Conservation (phyloP, 1,284 basidiomycete species). For the Ustilago loliicola region DNA sequence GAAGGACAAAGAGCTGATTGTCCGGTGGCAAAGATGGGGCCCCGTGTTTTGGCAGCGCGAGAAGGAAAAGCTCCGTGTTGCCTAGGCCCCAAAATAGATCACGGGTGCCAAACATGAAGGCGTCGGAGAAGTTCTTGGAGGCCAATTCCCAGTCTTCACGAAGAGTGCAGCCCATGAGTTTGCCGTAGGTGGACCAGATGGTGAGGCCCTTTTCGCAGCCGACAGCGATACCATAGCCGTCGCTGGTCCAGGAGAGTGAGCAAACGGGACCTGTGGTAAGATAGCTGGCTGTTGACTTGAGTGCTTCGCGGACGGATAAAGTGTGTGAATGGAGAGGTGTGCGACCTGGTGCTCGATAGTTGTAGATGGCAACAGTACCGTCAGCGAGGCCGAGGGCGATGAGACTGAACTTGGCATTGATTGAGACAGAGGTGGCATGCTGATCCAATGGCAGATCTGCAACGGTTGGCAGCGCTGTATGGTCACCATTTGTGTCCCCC, state of each 20-base stretch:
- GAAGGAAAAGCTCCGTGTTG: constrained; percentile 60
- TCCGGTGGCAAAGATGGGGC: constrained; percentile 26
- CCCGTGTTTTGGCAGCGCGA: constrained; percentile 31
- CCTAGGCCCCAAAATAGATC: constrained; percentile 68
- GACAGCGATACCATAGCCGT: constrained; percentile 96
- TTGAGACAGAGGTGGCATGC: constrained; percentile 76
- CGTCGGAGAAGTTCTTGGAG: constrained; percentile 75
- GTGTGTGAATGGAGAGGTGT: constrained; percentile 62
- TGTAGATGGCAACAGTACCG: constrained; percentile 71
- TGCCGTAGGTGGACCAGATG: constrained; percentile 91
- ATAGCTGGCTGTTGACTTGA: constrained; percentile 69
- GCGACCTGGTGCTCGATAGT: constrained; percentile 53
- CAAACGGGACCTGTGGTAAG: constrained; percentile 79
- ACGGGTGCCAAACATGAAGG: constrained; percentile 83
- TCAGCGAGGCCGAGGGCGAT: constrained; percentile 84
- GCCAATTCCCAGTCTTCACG: constrained; percentile 77
- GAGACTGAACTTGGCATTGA: constrained; percentile 87
- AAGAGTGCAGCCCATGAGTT: constrained; percentile 80
- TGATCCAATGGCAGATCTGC: constrained; percentile 72
- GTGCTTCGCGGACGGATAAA: constrained; percentile 63
- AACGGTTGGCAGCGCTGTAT: background rate
- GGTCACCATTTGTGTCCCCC: background rate
- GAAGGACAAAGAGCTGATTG: constrained; percentile 70
- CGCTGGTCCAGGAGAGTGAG: constrained; percentile 79
- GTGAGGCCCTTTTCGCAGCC: constrained; percentile 92